Evolutionary conservation across 371 early-diverging fungal genomes (phyloP).

Genomic region (Coemansia sp.): DNA sequence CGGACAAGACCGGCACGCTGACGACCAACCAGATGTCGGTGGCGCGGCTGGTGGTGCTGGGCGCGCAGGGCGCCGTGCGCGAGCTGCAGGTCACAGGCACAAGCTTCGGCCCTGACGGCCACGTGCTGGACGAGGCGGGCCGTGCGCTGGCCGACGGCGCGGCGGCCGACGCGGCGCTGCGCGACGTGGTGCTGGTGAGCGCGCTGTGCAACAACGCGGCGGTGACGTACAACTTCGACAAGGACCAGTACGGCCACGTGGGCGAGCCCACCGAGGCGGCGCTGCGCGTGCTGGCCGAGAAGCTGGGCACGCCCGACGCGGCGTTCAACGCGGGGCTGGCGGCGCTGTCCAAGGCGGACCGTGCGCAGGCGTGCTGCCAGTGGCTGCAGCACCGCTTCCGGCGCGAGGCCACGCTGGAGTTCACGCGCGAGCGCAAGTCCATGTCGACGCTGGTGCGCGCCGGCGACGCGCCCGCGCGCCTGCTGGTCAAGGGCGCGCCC

Average conservation of each 20-base stretch:
- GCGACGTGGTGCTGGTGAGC: conserved; percentile 78
- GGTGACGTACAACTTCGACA: conserved; percentile 72
- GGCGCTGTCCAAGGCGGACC: conserved; percentile 55
- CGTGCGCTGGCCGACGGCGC: too few species aligned
- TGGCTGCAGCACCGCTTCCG: conserved; percentile 57
- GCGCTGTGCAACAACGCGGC: conserved; percentile 91
- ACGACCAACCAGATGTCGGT: conserved; percentile 99
- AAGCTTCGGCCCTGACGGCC: conserved; percentile 82
- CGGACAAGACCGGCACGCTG: conserved; percentile 98
- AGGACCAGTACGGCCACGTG: conserved; percentile 63
- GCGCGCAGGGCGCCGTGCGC: conserved; percentile 44
- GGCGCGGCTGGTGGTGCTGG: conserved; percentile 58
- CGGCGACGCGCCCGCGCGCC: conserved; percentile 33
- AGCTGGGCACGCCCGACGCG: conserved; percentile 74
- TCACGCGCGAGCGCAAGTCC: conserved; percentile 94
- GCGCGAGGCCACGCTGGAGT: conserved; percentile 80
- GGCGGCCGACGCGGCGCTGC: conserved; percentile 53
- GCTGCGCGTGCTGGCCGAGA: conserved; percentile 89
- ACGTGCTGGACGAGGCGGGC: too few species aligned
- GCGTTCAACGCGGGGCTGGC: conserved; percentile 61
- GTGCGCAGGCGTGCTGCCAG: conserved; percentile 63
- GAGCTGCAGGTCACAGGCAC: conserved; percentile 79
- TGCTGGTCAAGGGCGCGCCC: conserved; percentile 93
- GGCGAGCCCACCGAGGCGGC: conserved; percentile 99
- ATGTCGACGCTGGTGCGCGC: conserved; percentile 79